These are phyloP conservation scores for Plenodomus tracheiphilus DNA, from an alignment of 2,329 filamentous ascomycete genomes.

Conservation along the genomic window DNA sequence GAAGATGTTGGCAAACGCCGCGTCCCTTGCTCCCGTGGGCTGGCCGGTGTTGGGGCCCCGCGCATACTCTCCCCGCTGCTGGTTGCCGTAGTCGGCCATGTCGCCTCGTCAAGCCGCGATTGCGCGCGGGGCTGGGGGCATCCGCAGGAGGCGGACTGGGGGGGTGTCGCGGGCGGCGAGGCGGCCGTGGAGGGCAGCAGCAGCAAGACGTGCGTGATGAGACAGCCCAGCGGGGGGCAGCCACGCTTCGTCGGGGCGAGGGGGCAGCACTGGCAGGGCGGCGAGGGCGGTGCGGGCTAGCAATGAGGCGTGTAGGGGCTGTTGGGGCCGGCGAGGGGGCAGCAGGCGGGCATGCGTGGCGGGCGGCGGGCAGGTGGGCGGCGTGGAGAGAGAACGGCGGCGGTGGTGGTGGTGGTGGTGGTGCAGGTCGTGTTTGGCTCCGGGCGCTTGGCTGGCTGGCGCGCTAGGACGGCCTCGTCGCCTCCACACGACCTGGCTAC, in stretches of 20 bases:
- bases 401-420: no score
- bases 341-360: slow-evolving; percentile 12
- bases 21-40: slow-evolving; percentile 74
- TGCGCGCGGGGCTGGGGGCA: slow-evolving; percentile 20
- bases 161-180: slow-evolving; percentile 3
- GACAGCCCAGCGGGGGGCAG: slow-evolving; percentile 29
- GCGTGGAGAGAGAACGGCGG: slow-evolving; percentile 11
- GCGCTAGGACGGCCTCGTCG: slow-evolving; percentile 5
- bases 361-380: slow-evolving; percentile 15
- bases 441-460: slow-evolving; percentile 5
- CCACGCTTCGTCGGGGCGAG: slow-evolving; percentile 1
- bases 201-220: slow-evolving; percentile 16
- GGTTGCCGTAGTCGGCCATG: slow-evolving; percentile 68
- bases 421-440: slow-evolving; percentile 12
- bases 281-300: slow-evolving; percentile 6
- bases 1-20: slow-evolving; percentile 95
- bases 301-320: slow-evolving; percentile 2
- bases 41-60: slow-evolving; percentile 57
- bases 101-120: slow-evolving; percentile 22
- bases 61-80: slow-evolving; percentile 63
- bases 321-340: slow-evolving; percentile 7
- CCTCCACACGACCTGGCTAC: no score
- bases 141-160: slow-evolving; percentile 20
- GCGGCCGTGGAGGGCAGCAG: slow-evolving; percentile 18
- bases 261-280: slow-evolving; percentile 9